Evolutionary conservation across 2,329 filamentous ascomycete species (phyloP).

Genomic region (Elsinoe australis): DNA sequence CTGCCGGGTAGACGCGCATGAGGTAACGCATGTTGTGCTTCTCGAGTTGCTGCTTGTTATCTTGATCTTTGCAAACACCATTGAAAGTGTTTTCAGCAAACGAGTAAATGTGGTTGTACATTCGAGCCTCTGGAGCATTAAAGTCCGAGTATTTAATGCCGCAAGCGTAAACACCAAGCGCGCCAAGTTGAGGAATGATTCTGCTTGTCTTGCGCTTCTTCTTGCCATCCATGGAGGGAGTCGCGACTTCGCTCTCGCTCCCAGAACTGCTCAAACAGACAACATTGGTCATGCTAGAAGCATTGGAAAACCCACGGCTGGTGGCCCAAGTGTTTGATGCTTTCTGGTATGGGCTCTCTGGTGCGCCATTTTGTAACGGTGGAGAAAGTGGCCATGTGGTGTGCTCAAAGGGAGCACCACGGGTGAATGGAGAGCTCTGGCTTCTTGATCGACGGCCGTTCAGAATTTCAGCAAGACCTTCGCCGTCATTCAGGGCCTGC

Average conservation of each 20-base stretch:
- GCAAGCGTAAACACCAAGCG: constrained; percentile 71
- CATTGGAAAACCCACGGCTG: constrained; percentile 45
- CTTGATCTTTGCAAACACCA: constrained; percentile 65
- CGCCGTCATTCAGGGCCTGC: constrained; percentile 40
- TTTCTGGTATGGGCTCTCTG: constrained; percentile 46
- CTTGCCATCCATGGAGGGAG: constrained; percentile 47
- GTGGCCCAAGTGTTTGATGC: constrained; percentile 41
- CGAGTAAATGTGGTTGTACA: constrained; percentile 90
- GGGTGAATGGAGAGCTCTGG: constrained; percentile 67
- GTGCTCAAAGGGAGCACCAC: constrained; percentile 55
- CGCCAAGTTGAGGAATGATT: constrained; percentile 73
- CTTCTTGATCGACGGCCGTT: constrained; percentile 50
- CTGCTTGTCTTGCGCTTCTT: constrained; percentile 63
- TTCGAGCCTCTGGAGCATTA: constrained; percentile 66
- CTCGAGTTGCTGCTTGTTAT: constrained; percentile 69
- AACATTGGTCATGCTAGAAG: constrained; percentile 49
- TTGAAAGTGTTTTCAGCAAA: constrained; percentile 87
- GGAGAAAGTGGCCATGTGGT: constrained; percentile 42
- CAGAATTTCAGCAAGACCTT: constrained; percentile 29
- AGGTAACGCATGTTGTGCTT: constrained; percentile 86
- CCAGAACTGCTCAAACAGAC: constrained; percentile 52
- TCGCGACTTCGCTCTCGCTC: constrained; percentile 65
- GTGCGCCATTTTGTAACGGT: constrained; percentile 45
- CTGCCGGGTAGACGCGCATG: constrained; percentile 90
- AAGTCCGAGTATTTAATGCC: constrained; percentile 81